Percentiles rank a stretch among this genome's conserved stretches.
Evolutionary conservation across 1,284 basidiomycete genomes (phyloP).

Genomic region (Thelephora terrestris): DNA sequence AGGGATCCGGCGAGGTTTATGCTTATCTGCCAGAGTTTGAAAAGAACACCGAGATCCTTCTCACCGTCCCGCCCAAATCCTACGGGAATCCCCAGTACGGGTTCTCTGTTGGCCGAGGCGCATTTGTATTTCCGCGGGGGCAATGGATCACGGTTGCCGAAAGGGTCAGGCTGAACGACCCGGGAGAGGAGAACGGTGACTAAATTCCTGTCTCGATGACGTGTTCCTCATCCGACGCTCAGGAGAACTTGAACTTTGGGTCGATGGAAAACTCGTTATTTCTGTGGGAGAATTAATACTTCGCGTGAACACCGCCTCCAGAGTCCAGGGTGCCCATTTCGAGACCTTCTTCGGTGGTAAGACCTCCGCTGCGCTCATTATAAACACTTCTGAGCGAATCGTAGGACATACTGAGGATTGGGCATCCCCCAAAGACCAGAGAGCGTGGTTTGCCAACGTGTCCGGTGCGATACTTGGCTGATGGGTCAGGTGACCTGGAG

Average conservation of each 20-base stretch:
- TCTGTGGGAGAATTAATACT: slow-evolving; percentile 32
- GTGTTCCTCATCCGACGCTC: background rate
- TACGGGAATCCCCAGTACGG: slow-evolving; percentile 46
- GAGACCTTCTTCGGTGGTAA: slow-evolving; percentile 70
- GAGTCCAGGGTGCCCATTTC: slow-evolving; percentile 51
- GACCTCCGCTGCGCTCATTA: slow-evolving; percentile 7
- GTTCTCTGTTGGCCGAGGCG: slow-evolving; percentile 47
- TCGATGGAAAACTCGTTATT: slow-evolving; percentile 43
- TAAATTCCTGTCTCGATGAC: background rate
- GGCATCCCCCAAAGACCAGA: slow-evolving; percentile 55
- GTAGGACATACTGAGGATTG: slow-evolving; percentile 44
- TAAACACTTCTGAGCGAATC: background rate
- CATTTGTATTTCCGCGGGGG: slow-evolving; percentile 35
- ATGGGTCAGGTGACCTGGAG: background rate
- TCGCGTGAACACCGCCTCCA: slow-evolving; percentile 30
- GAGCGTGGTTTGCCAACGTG: slow-evolving; percentile 55
- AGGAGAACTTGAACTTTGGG: slow-evolving; percentile 50
- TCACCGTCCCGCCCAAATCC: slow-evolving; percentile 39
- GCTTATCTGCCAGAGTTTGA: slow-evolving; percentile 42
- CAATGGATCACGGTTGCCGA: slow-evolving; percentile 51
- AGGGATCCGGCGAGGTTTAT: slow-evolving; percentile 45
- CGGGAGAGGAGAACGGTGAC: slow-evolving; percentile 35
- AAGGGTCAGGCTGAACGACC: slow-evolving; percentile 52
- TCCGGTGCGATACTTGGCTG: slow-evolving; percentile 31
- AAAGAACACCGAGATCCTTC: slow-evolving; percentile 31